These are phyloP conservation scores for Cerioporus squamosus DNA, from an alignment of 1,284 basidiomycete species.

Conservation along the genomic window DNA sequence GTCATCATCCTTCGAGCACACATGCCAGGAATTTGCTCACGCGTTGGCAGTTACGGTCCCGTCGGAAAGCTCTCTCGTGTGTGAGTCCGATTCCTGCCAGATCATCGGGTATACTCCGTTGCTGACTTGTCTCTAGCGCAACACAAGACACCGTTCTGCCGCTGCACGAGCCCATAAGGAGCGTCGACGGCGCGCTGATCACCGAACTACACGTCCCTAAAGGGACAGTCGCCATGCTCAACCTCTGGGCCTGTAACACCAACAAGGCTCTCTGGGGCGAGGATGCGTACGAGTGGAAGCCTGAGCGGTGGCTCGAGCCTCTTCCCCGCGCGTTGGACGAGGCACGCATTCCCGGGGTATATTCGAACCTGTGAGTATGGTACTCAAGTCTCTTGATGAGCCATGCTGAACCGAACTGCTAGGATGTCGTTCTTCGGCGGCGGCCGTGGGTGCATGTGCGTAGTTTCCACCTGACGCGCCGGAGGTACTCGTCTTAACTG, in stretches of 20 bases:
- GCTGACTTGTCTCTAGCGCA: conserved; percentile 9
- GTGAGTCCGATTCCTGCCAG: conserved; percentile 10
- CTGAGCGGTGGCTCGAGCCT: conserved; percentile 22
- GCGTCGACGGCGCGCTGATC: too few relatives aligned
- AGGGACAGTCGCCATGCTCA: conserved; percentile 11
- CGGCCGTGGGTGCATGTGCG: not conserved
- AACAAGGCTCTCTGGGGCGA: conserved; percentile 25
- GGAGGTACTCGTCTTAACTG: not conserved
- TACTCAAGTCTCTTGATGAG: too few relatives aligned
- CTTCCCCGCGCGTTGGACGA: conserved; percentile 9
- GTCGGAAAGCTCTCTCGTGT: not conserved
- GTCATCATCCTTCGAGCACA: not conserved
- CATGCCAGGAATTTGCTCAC: not conserved
- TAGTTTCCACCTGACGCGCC: not conserved
- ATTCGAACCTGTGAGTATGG: conserved; percentile 24
- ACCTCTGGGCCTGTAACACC: conserved; percentile 15
- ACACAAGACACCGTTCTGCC: conserved; percentile 26
- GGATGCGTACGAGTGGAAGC: conserved; percentile 26
- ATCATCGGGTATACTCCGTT: not conserved
- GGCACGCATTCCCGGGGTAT: conserved; percentile 22
- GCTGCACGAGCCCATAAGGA: not conserved
- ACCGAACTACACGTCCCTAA: conserved; percentile 15
- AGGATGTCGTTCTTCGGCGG: conserved; percentile 1
- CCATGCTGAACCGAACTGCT: not conserved
- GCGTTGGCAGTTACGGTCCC: not conserved